Evolutionary conservation across 192 early-diverging fungal genomes (phyloP).

Genomic region (Tieghemiomyces parasiticus): DNA sequence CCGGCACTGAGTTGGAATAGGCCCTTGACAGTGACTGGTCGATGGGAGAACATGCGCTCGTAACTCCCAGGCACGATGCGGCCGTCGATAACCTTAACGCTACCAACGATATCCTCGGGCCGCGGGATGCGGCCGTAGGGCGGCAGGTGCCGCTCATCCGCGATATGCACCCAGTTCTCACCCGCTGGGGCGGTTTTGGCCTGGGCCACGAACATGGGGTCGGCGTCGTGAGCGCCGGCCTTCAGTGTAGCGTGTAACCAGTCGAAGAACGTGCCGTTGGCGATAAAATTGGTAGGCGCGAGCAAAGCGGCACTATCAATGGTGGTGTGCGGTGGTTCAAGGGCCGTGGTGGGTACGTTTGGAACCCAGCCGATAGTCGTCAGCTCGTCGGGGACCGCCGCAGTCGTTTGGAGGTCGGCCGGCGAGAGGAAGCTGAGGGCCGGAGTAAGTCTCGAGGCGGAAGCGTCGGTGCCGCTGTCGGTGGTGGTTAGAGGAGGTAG

Average conservation of each 20-base stretch:
- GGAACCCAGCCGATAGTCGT: conserved; percentile 7
- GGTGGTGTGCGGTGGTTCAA: too few relatives aligned
- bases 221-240: background rate
- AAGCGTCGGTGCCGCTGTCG: background rate
- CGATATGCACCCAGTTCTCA: conserved; percentile 5
- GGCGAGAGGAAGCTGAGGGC: background rate
- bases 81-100: conserved; percentile 32
- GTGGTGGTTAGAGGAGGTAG: background rate
- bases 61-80: conserved; percentile 28
- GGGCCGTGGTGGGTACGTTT: background rate
- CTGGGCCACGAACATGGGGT: background rate
- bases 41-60: conserved; percentile 41
- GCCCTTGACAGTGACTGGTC: conserved; percentile 32
- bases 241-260: conserved; percentile 4
- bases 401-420: background rate
- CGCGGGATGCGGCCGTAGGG: conserved; percentile 32
- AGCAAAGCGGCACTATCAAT: too few relatives aligned
- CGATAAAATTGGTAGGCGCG: background rate
- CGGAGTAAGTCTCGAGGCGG: background rate
- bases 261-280: background rate
- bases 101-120: conserved; percentile 48
- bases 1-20: conserved; percentile 33
- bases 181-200: background rate
- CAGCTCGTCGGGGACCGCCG: background rate
- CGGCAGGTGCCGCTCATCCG: conserved; percentile 14